These are phyloP conservation scores for Psophocarpus tetragonolobus DNA, from an alignment of 306 rosid genomes.

Conservation along the genomic window DNA sequence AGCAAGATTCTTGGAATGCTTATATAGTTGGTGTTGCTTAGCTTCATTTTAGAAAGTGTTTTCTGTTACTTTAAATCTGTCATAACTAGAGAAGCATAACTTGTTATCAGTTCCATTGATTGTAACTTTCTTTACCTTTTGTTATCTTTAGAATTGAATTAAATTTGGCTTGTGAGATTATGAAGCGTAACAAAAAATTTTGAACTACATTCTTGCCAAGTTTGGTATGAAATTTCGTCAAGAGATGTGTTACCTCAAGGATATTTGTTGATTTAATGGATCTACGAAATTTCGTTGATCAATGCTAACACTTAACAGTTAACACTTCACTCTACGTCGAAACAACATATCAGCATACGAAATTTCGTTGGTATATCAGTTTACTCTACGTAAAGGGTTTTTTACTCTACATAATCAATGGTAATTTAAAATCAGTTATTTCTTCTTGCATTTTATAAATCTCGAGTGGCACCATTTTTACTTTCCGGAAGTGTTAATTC, in stretches of 20 bases:
- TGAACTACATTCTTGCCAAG: slow-evolving; percentile 11
- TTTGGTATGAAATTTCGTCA: slow-evolving; percentile 26
- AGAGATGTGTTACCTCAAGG: neutral
- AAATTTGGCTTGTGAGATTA: slow-evolving; percentile 25
- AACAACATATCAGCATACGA: neutral
- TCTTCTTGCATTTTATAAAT: too few species aligned
- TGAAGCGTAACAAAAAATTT: neutral
- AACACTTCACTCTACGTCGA: neutral
- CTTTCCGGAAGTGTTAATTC: too few species aligned
- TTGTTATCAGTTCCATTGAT: neutral
- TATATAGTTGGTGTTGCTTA: slow-evolving; percentile 80
- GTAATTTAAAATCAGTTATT: too few species aligned
- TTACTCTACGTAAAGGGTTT: too few species aligned
- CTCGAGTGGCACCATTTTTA: too few species aligned
- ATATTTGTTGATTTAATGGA: neutral
- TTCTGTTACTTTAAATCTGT: slow-evolving; percentile 4
- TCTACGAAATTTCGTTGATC: slow-evolving; percentile 4
- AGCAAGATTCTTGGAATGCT: slow-evolving; percentile 90
- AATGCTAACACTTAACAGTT: neutral
- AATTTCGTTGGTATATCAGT: neutral
- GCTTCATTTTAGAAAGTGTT: slow-evolving; percentile 24
- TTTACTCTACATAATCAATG: too few species aligned
- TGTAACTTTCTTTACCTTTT: neutral
- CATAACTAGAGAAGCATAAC: neutral
- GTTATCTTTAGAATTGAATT: neutral